These are phyloP conservation scores for Ophiorrhiza pumila DNA, from an alignment of 257 asterid species.

Conservation along the genomic window DNA sequence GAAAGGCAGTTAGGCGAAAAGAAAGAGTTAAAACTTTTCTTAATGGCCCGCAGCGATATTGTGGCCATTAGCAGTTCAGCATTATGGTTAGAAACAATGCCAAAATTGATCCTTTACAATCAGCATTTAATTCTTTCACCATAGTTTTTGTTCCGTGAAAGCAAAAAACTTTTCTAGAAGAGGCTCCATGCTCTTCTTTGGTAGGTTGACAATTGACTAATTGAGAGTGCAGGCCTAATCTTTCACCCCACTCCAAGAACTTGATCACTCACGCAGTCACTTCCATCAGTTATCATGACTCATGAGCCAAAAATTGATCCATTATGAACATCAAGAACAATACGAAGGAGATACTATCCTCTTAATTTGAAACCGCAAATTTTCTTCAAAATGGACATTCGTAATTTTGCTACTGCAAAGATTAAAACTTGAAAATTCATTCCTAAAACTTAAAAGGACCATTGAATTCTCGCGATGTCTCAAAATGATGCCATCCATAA, in stretches of 20 bases:
- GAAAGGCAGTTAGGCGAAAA: not conserved
- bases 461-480: not conserved
- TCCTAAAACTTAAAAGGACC: not conserved
- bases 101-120: not conserved
- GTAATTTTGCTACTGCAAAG: not conserved
- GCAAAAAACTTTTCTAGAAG: not conserved
- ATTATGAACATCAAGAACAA: too few relatives aligned
- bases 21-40: not conserved
- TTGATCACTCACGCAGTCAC: not conserved
- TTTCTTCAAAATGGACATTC: not conserved
- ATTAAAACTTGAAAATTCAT: not conserved
- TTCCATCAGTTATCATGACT: not conserved
- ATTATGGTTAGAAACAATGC: not conserved
- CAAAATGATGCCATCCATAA: not conserved
- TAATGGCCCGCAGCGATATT: not conserved
- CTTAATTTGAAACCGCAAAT: too few relatives aligned
- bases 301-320: not conserved
- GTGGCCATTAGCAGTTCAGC: not conserved
- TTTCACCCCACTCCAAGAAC: not conserved
- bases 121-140: not conserved
- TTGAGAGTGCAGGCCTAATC: not conserved
- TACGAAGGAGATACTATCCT: too few relatives aligned
- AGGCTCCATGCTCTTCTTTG: not conserved
- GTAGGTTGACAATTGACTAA: not conserved
- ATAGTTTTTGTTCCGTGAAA: conserved; percentile 17